Percentiles rank a stretch among this genome's conserved stretches.
These are phyloP conservation scores for Yamadazyma scolyti DNA, from an alignment of 805 yeast genomes.

Conservation along the genomic window DNA sequence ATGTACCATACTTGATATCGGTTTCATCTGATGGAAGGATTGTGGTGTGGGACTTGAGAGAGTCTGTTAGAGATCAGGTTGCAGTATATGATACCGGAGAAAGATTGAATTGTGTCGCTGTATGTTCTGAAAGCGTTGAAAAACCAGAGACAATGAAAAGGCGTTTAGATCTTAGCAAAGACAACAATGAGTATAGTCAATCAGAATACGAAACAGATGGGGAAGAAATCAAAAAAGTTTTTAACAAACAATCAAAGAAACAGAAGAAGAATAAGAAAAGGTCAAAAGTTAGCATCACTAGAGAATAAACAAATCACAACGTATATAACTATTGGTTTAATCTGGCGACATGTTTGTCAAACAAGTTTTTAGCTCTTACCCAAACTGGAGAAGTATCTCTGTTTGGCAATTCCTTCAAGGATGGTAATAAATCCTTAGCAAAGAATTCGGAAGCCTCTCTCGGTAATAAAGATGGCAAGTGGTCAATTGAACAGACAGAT, in stretches of 20 bases:
- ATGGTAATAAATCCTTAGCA: slow-evolving; percentile 83
- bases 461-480: slow-evolving; percentile 91
- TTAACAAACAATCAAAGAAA: slow-evolving; percentile 47
- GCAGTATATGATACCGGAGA: slow-evolving; percentile 92
- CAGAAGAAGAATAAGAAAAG: slow-evolving; percentile 32
- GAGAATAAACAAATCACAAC: slow-evolving; percentile 36
- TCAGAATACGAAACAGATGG: slow-evolving; percentile 77
- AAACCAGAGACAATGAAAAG: slow-evolving; percentile 66
- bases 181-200: slow-evolving; percentile 39
- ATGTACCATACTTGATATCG: slow-evolving; percentile 56
- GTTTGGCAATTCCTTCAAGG: slow-evolving; percentile 77
- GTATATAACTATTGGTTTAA: slow-evolving; percentile 23
- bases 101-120: slow-evolving; percentile 79
- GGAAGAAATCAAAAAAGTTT: slow-evolving; percentile 56
- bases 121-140: slow-evolving; percentile 76
- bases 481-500: slow-evolving; percentile 93
- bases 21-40: slow-evolving; percentile 92
- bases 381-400: slow-evolving; percentile 86
- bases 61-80: slow-evolving; percentile 64
- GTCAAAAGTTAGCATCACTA: slow-evolving; percentile 45
- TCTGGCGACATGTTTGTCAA: slow-evolving; percentile 79
- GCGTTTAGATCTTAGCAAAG: slow-evolving; percentile 33
- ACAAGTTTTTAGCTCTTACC: slow-evolving; percentile 82
- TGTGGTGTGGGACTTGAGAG: slow-evolving; percentile 74
- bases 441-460: slow-evolving; percentile 96